A percentile compares a stretch with the other conserved stretches of the same genome.
Conservation (phyloP, 129 eudicot species). For the Artemisia annua region DNA sequence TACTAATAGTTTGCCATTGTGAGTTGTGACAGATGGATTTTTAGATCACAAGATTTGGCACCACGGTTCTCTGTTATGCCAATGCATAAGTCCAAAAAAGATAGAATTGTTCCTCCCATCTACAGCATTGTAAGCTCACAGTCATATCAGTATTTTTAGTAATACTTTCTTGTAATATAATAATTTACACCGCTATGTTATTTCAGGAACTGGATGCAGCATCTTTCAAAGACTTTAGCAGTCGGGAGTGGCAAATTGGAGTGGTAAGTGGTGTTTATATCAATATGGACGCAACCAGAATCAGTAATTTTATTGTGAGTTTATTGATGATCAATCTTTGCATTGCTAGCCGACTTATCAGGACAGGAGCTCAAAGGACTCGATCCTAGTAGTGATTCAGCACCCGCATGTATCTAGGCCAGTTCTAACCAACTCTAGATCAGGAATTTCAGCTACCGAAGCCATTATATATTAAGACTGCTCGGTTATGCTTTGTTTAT, state of each 20-base stretch:
- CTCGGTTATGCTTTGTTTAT: too few relatives aligned
- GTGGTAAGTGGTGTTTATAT: slow-evolving; percentile 51
- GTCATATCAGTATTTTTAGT: neutral
- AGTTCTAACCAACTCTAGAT: slow-evolving; percentile 25
- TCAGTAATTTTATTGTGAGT: neutral
- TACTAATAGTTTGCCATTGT: slow-evolving; percentile 16
- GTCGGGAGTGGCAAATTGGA: slow-evolving; percentile 91
- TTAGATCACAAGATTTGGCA: slow-evolving; percentile 81
- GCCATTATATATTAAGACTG: neutral
- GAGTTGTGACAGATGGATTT: slow-evolving; percentile 76
- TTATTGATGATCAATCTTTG: slow-evolving; percentile 14
- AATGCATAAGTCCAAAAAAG: slow-evolving; percentile 54
- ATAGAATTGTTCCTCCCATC: slow-evolving; percentile 69
- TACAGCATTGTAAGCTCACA: slow-evolving; percentile 74
- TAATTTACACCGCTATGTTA: neutral
- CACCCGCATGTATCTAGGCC: slow-evolving; percentile 64
- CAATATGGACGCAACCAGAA: neutral
- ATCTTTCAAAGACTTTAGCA: slow-evolving; percentile 65
- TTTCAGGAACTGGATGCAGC: slow-evolving; percentile 89
- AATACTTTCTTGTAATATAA: neutral
- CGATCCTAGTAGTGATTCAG: slow-evolving; percentile 74
- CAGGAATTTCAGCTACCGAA: slow-evolving; percentile 19
- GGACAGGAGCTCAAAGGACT: slow-evolving; percentile 51
- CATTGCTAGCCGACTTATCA: slow-evolving; percentile 67
- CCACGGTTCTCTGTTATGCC: slow-evolving; percentile 95